Evolutionary conservation across 345 rosid species (phyloP).

Genomic region (Gossypium thurberi): DNA sequence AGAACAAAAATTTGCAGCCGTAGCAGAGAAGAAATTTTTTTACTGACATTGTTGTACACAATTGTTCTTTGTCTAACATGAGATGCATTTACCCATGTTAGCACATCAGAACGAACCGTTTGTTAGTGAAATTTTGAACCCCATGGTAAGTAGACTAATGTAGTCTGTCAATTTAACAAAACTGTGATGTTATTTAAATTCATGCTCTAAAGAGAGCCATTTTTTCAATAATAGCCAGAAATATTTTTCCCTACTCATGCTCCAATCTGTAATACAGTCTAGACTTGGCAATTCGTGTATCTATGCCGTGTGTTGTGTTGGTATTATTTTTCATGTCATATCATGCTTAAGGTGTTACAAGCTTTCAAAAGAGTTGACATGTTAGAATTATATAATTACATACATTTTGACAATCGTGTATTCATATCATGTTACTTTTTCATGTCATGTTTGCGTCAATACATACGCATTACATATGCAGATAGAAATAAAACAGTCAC

Average conservation of each 20-base stretch:
- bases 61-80: conserved; percentile 28
- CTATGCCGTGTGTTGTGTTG: neutral
- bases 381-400: neutral
- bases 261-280: neutral
- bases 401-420: neutral
- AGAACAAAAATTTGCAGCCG: conserved; percentile 17
- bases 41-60: conserved; percentile 33
- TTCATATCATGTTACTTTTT: neutral
- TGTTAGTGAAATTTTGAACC: neutral
- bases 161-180: conserved; percentile 11
- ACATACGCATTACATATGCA: neutral
- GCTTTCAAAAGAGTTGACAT: neutral
- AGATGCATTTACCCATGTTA: conserved; percentile 18
- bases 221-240: conserved; percentile 21
- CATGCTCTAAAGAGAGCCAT: conserved; percentile 43
- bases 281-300: neutral
- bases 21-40: conserved; percentile 9
- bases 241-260: neutral
- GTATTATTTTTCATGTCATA: neutral
- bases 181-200: conserved; percentile 18
- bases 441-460: neutral
- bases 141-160: conserved; percentile 8
- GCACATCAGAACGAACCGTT: conserved; percentile 12
- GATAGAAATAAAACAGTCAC: neutral
- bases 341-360: neutral